Conservation (phyloP, 208 protist genomes). For the Trypanosoma melophagium region DNA sequence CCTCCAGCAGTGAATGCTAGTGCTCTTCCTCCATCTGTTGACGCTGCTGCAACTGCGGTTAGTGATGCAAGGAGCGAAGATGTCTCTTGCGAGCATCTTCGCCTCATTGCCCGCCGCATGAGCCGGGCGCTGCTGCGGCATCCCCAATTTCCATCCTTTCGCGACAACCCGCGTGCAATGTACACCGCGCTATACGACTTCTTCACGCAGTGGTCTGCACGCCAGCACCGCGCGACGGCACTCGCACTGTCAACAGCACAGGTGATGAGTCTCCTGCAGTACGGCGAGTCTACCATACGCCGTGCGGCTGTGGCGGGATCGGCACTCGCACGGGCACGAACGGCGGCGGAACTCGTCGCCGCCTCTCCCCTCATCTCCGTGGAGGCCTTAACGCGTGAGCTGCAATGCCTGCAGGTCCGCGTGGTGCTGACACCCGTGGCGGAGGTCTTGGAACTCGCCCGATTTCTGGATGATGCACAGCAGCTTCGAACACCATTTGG, state of each 20-base stretch:
- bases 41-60: background rate
- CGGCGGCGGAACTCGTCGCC: conserved; percentile 11
- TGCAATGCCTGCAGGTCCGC: background rate
- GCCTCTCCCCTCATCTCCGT: conserved; percentile 16
- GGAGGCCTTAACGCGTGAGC: conserved; percentile 5
- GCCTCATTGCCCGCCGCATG: conserved; percentile 38
- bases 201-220: conserved; percentile 35
- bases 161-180: conserved; percentile 23
- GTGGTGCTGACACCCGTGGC: conserved; percentile 24
- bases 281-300: conserved; percentile 14
- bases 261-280: conserved; percentile 33
- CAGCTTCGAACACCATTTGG: conserved; percentile 32
- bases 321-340: background rate
- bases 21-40: too few relatives aligned
- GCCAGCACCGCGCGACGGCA: conserved; percentile 24
- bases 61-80: background rate
- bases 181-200: conserved; percentile 47
- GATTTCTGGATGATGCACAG: conserved; percentile 42
- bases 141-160: conserved; percentile 20
- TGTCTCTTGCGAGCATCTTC: conserved; percentile 12
- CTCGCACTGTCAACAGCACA: conserved; percentile 25
- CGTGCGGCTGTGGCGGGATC: background rate
- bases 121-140: conserved; percentile 50
- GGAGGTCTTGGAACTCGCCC: conserved; percentile 53
- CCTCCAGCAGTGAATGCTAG: too few relatives aligned